Evolutionary conservation across 2,329 filamentous ascomycete genomes (phyloP).

Genomic region (Cercospora sesami): DNA sequence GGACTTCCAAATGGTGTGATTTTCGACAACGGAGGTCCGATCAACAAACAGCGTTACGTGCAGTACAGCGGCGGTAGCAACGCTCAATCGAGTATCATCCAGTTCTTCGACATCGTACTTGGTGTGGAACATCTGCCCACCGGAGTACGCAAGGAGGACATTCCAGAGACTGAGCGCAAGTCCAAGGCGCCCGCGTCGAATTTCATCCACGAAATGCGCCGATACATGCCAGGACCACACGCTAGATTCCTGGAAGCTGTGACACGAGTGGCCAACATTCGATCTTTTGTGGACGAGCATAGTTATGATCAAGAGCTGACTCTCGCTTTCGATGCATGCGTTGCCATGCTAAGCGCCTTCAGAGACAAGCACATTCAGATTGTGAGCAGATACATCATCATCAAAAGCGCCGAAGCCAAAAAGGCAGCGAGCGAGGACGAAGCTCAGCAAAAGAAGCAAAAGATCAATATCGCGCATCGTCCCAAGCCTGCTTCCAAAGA

Average conservation of each 20-base stretch:
- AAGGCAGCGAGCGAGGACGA: conserved; percentile 34
- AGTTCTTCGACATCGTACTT: conserved; percentile 93
- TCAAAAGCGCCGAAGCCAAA: conserved; percentile 72
- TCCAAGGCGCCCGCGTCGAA: conserved; percentile 56
- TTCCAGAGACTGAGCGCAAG: conserved; percentile 48
- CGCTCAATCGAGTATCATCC: conserved; percentile 92
- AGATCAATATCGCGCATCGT: conserved; percentile 41
- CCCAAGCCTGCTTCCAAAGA: conserved; percentile 36
- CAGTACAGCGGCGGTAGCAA: conserved; percentile 95
- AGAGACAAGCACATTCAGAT: conserved; percentile 96
- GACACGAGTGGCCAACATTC: conserved; percentile 77
- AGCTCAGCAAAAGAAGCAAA: conserved; percentile 43
- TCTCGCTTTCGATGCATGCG: conserved; percentile 85
- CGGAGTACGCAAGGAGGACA: conserved; percentile 60
- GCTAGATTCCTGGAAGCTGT: conserved; percentile 85
- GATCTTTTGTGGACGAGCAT: conserved; percentile 71
- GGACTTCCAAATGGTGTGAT: conserved; percentile 83
- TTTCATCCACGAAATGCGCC: conserved; percentile 95
- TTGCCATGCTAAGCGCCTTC: conserved; percentile 74
- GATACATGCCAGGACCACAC: conserved; percentile 94
- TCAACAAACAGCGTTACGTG: conserved; percentile 60
- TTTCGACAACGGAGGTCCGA: conserved; percentile 70
- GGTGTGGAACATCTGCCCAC: conserved; percentile 89
- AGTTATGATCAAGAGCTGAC: conserved; percentile 64
- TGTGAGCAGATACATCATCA: conserved; percentile 91